A percentile compares a stretch with the other conserved stretches of the same genome.
phyloP scores from a whole-genome alignment of 257 asterid species.

The Lavandula angustifolia region DNA sequence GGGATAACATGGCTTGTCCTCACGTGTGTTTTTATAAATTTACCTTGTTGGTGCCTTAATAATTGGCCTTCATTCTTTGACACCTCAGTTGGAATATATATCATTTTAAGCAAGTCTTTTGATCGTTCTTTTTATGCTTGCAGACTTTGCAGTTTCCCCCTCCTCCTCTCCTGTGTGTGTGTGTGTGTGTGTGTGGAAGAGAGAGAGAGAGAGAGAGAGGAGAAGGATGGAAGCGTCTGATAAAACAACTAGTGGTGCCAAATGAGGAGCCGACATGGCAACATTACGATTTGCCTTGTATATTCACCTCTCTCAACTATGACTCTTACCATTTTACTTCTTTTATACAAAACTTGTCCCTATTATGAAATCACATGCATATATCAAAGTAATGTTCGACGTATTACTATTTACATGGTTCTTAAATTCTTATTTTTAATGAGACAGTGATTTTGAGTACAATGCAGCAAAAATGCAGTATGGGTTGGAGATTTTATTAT shows the following conservation, averaged over 20 bases:
- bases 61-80: conserved; percentile 20
- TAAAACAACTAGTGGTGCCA: conserved; percentile 41
- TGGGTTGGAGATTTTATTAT: no score
- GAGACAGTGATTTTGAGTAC: no score
- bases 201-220: not conserved
- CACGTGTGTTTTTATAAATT: conserved; percentile 26
- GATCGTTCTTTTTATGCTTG: conserved; percentile 25
- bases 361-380: no score
- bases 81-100: conserved; percentile 35
- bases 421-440: no score
- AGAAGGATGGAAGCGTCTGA: conserved; percentile 24
- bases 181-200: not conserved
- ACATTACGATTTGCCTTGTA: conserved; percentile 15
- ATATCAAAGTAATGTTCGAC: no score
- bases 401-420: no score
- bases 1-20: conserved; percentile 28
- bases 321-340: conserved; percentile 18
- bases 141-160: conserved; percentile 10
- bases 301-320: not conserved
- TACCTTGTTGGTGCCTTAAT: conserved; percentile 36
- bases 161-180: not conserved
- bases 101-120: conserved; percentile 33
- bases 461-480: no score
- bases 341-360: not conserved
- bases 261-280: conserved; percentile 33